Percentiles rank a stretch among this genome's conserved stretches.
phyloP scores from a whole-genome alignment of 140 eudicot genomes.

The Bidens hawaiensis region DNA sequence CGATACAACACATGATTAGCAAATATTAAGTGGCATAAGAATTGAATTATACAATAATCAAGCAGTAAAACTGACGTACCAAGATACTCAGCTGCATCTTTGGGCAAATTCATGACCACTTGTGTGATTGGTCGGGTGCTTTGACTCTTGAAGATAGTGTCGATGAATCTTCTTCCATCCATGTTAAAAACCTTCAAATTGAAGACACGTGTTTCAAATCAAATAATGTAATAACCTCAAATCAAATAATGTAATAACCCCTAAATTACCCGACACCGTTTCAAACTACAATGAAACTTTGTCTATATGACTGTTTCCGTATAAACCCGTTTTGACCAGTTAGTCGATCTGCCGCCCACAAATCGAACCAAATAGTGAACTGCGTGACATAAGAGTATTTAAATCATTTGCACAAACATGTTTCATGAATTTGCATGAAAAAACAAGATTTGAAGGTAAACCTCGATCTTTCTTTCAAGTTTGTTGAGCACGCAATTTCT shows the following conservation, averaged over 20 bases:
- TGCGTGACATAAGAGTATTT: no score
- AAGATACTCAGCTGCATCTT: slow-evolving; percentile 90
- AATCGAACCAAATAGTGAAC: no score
- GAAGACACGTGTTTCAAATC: background rate
- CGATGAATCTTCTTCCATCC: slow-evolving; percentile 96
- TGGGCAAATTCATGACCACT: slow-evolving; percentile 97
- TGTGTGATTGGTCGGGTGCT: slow-evolving; percentile 66
- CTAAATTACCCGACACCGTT: no score
- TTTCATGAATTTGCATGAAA: background rate
- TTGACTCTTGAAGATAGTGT: slow-evolving; percentile 49
- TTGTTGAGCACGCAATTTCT: slow-evolving; percentile 78
- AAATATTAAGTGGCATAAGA: background rate
- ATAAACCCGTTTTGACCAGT: no score
- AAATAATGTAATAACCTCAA: background rate
- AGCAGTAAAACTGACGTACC: slow-evolving; percentile 34
- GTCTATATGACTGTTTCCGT: no score
- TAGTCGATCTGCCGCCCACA: no score
- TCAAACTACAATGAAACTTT: no score
- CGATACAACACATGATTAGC: background rate
- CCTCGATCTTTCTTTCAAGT: slow-evolving; percentile 88
- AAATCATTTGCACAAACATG: no score
- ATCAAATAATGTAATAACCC: no score
- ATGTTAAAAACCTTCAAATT: slow-evolving; percentile 71
- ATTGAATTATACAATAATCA: background rate
- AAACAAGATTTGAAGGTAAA: slow-evolving; percentile 21